phyloP scores from a whole-genome alignment of 495 filamentous ascomycete species.

The Opeltia flavorubescens region DNA sequence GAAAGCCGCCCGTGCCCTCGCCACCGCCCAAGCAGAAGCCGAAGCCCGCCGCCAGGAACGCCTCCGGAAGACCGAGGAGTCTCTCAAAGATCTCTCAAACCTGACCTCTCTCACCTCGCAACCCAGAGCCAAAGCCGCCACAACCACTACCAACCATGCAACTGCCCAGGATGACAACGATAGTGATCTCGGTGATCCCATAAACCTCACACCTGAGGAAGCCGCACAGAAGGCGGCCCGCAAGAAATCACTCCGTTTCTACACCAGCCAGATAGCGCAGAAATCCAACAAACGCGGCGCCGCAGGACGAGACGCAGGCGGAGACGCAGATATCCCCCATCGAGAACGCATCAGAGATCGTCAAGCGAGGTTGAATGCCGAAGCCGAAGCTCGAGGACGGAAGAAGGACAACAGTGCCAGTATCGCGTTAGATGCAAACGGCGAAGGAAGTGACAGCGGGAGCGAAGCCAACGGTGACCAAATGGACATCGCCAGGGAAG shows the following conservation, averaged over 20 bases:
- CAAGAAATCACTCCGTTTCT: slow-evolving; percentile 85
- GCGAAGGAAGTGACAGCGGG: slow-evolving; percentile 53
- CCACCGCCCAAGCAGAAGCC: slow-evolving; percentile 36
- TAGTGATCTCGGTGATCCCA: slow-evolving; percentile 58
- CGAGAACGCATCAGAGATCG: slow-evolving; percentile 76
- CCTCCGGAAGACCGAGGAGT: slow-evolving; percentile 44
- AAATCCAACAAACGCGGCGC: slow-evolving; percentile 73
- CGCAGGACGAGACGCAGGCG: slow-evolving; percentile 74
- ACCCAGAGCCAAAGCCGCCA: slow-evolving; percentile 22
- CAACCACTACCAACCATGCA: slow-evolving; percentile 14
- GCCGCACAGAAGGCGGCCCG: slow-evolving; percentile 70
- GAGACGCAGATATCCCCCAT: slow-evolving; percentile 84
- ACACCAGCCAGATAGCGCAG: slow-evolving; percentile 89
- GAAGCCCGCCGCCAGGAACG: slow-evolving; percentile 41
- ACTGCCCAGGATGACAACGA: slow-evolving; percentile 27
- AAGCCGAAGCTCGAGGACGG: slow-evolving; percentile 74
- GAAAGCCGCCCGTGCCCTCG: slow-evolving; percentile 29
- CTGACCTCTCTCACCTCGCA: slow-evolving; percentile 19
- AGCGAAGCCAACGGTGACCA: slow-evolving; percentile 29
- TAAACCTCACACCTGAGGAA: slow-evolving; percentile 42
- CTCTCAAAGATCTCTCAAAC: slow-evolving; percentile 53
- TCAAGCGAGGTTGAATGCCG: slow-evolving; percentile 66
- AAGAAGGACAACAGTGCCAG: slow-evolving; percentile 28
- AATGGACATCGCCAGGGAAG: slow-evolving; percentile 23
- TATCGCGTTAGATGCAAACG: slow-evolving; percentile 23